Percentiles rank a stretch among this genome's conserved stretches.
These are phyloP conservation scores for Zymoseptoria passerinii DNA, from an alignment of 2,329 filamentous ascomycete genomes.

Conservation along the genomic window DNA sequence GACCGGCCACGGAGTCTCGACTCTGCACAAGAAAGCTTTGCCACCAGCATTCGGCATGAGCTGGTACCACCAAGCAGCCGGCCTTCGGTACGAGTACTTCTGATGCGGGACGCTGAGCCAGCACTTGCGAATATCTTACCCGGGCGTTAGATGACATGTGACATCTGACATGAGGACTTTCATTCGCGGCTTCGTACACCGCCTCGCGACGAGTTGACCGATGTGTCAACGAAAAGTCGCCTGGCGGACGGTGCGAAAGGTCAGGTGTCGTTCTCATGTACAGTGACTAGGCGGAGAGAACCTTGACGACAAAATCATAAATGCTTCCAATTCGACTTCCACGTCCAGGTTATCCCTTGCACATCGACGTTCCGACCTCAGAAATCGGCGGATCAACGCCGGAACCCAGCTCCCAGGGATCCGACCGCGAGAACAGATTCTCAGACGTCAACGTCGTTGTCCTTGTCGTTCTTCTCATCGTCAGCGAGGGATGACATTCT, in stretches of 20 bases:
- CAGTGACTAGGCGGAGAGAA: neutral
- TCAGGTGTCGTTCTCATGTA: neutral
- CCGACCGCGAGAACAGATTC: neutral
- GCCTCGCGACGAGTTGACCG: neutral
- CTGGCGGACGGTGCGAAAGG: neutral
- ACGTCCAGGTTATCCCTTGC: neutral
- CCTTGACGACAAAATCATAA: neutral
- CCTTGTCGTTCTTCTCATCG: neutral
- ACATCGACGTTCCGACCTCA: neutral
- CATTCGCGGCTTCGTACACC: neutral
- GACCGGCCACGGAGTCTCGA: neutral
- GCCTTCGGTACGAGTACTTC: neutral
- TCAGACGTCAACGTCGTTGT: neutral
- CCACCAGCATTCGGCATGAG: neutral
- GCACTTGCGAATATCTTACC: no score
- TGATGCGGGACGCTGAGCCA: neutral
- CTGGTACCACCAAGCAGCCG: neutral
- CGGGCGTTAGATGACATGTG: neutral
- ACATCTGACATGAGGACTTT: neutral
- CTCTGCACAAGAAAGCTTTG: neutral
- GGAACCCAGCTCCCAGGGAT: neutral
- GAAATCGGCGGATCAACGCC: constrained; percentile 6
- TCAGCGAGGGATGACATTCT: neutral
- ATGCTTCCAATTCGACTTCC: neutral
- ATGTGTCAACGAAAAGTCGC: neutral